Conservation (phyloP, 164 flowering plant species). For the Dillenia turbinata region DNA sequence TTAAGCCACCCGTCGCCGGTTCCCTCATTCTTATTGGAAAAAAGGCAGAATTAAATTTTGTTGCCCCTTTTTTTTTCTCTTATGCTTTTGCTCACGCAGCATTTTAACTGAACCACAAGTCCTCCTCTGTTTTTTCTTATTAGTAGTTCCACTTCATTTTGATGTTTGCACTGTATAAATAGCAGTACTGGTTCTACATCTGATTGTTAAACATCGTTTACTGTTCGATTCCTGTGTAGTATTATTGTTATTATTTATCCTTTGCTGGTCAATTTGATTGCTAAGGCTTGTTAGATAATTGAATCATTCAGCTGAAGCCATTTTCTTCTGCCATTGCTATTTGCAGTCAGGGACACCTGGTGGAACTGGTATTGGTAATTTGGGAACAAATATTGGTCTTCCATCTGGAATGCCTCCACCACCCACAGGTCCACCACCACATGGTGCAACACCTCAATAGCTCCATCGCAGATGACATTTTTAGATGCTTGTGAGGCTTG, state of each 20-base stretch:
- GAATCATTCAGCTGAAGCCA: not conserved
- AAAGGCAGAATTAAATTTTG: too few species aligned
- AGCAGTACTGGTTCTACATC: not conserved
- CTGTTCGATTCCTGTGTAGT: not conserved
- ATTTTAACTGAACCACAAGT: too few species aligned
- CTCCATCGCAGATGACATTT: too few species aligned
- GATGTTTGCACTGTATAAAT: not conserved
- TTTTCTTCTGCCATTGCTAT: not conserved
- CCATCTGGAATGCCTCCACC: slow-evolving; percentile 64
- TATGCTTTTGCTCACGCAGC: too few species aligned
- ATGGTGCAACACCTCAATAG: slow-evolving; percentile 46
- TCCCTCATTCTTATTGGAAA: too few species aligned
- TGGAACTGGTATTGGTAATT: slow-evolving; percentile 36
- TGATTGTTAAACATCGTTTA: not conserved
- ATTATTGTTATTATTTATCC: not conserved
- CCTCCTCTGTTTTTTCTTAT: too few species aligned
- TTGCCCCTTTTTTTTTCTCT: too few species aligned
- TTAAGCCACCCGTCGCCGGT: too few species aligned
- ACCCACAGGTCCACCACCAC: slow-evolving; percentile 76
- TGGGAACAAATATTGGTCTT: slow-evolving; percentile 32
- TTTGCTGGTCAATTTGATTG: not conserved
- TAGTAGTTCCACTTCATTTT: too few species aligned
- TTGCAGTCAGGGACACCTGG: slow-evolving; percentile 43
- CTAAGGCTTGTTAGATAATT: not conserved
- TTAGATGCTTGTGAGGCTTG: too few species aligned